phyloP scores from a whole-genome alignment of 2,329 filamentous ascomycete species.

The Plectosphaerella cucumerina region DNA sequence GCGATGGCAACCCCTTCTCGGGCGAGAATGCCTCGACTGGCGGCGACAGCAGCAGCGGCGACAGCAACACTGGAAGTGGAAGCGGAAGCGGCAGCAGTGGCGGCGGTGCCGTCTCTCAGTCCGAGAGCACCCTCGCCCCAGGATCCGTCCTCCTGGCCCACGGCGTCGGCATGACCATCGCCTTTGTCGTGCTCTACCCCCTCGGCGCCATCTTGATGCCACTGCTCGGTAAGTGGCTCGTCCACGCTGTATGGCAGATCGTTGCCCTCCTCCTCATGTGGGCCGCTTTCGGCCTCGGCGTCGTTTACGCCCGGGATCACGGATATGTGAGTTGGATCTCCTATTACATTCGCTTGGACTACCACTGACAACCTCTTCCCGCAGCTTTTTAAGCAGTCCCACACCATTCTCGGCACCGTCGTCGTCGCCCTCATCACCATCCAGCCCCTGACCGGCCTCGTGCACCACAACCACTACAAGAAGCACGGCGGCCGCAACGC shows the following conservation, averaged over 20 bases:
- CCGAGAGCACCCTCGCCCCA: constrained; percentile 9
- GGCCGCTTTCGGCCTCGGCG: constrained; percentile 54
- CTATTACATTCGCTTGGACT: neutral
- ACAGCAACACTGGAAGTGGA: constrained; percentile 7
- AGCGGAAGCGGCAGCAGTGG: constrained; percentile 6
- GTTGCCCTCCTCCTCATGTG: constrained; percentile 54
- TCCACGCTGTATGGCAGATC: constrained; percentile 55
- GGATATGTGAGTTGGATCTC: constrained; percentile 33
- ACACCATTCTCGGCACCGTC: constrained; percentile 53
- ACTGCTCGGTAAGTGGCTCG: constrained; percentile 48
- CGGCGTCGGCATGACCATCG: constrained; percentile 57
- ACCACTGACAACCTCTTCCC: constrained; percentile 7
- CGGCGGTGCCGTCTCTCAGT: constrained; percentile 10
- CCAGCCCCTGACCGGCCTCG: constrained; percentile 53
- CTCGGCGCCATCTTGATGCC: constrained; percentile 58
- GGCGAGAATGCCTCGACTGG: constrained; percentile 13
- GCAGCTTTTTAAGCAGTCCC: constrained; percentile 48
- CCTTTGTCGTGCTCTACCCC: constrained; percentile 56
- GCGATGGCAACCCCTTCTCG: constrained; percentile 51
- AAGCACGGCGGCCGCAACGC: constrained; percentile 41
- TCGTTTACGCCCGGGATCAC: constrained; percentile 38
- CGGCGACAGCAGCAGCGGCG: constrained; percentile 9
- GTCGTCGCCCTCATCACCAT: constrained; percentile 50
- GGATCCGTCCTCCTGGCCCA: constrained; percentile 37
- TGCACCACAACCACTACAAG: constrained; percentile 53